Evolutionary conservation across 1,284 basidiomycete species (phyloP).

Genomic region (Trametes versicolor): DNA sequence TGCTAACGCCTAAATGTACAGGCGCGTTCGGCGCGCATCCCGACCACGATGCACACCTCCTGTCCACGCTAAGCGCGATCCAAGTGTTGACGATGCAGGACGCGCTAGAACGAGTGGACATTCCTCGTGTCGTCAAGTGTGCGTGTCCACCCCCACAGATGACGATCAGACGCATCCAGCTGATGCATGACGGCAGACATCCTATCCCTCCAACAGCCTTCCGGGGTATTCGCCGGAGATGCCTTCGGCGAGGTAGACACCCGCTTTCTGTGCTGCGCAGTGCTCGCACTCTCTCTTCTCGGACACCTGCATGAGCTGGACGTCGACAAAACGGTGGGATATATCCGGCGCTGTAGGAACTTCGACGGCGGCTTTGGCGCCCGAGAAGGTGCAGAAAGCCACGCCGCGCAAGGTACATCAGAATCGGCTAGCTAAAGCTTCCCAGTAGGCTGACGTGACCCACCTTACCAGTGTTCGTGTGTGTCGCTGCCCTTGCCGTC

Average conservation of each 20-base stretch:
- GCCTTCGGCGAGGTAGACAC: slow-evolving; percentile 92
- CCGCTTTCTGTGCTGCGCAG: slow-evolving; percentile 90
- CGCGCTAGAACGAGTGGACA: slow-evolving; percentile 77
- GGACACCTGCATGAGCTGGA: slow-evolving; percentile 73
- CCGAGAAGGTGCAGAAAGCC: slow-evolving; percentile 88
- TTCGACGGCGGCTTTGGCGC: slow-evolving; percentile 97
- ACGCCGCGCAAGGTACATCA: slow-evolving; percentile 85
- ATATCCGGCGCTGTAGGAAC: slow-evolving; percentile 86
- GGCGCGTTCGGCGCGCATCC: slow-evolving; percentile 95
- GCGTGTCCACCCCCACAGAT: slow-evolving; percentile 41
- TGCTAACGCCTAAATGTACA: slow-evolving; percentile 44
- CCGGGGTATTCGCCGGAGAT: slow-evolving; percentile 93
- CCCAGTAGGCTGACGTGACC: neutral
- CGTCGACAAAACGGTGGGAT: slow-evolving; percentile 73
- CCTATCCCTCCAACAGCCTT: slow-evolving; percentile 82
- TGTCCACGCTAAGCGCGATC: slow-evolving; percentile 89
- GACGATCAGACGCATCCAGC: slow-evolving; percentile 1
- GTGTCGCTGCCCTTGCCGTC: slow-evolving; percentile 88
- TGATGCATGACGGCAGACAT: slow-evolving; percentile 69
- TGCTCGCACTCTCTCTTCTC: slow-evolving; percentile 86
- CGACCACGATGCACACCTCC: slow-evolving; percentile 91
- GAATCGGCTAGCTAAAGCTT: neutral
- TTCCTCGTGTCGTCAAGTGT: slow-evolving; percentile 82
- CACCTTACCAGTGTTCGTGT: slow-evolving; percentile 81
- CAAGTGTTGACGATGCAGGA: slow-evolving; percentile 92